These are phyloP conservation scores for Echria macrotheca DNA, from an alignment of 495 filamentous ascomycete genomes.

Conservation along the genomic window DNA sequence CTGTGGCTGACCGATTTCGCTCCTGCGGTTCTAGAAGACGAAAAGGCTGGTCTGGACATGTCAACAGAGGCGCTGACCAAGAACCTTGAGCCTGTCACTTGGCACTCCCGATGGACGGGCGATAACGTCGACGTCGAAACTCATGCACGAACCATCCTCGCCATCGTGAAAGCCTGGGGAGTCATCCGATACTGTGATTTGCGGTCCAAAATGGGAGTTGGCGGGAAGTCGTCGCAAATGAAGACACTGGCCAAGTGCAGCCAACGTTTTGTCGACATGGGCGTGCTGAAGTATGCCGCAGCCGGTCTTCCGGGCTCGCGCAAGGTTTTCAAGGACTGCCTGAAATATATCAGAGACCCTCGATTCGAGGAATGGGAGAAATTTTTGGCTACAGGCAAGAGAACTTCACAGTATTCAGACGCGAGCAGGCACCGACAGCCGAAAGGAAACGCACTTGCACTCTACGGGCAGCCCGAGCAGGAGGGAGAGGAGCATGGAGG, in stretches of 20 bases:
- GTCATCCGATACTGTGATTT: slow-evolving; percentile 54
- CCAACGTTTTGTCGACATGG: slow-evolving; percentile 63
- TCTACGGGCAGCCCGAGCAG: slow-evolving; percentile 18
- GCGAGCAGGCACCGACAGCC: slow-evolving; percentile 24
- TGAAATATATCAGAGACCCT: slow-evolving; percentile 72
- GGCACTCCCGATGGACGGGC: slow-evolving; percentile 46
- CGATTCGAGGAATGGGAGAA: slow-evolving; percentile 57
- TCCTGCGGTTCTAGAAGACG: slow-evolving; percentile 31
- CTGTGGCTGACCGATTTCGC: slow-evolving; percentile 59
- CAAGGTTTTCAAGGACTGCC: slow-evolving; percentile 53
- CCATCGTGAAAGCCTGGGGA: slow-evolving; percentile 43
- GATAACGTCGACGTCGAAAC: slow-evolving; percentile 47
- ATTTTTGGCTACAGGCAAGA: slow-evolving; percentile 41
- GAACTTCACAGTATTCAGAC: slow-evolving; percentile 31
- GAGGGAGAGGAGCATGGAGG: slow-evolving; percentile 6
- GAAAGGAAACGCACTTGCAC: slow-evolving; percentile 26
- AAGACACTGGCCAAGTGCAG: slow-evolving; percentile 61
- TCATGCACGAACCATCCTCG: slow-evolving; percentile 41
- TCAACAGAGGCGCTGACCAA: slow-evolving; percentile 31
- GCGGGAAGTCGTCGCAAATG: slow-evolving; percentile 57
- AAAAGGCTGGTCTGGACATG: slow-evolving; percentile 27
- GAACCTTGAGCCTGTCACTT: slow-evolving; percentile 40
- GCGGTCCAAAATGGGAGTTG: slow-evolving; percentile 54
- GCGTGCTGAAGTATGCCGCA: slow-evolving; percentile 61
- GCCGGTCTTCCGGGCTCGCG: slow-evolving; percentile 45